Conservation (phyloP, 306 rosid species). For the Citrullus mucosospermus region DNA sequence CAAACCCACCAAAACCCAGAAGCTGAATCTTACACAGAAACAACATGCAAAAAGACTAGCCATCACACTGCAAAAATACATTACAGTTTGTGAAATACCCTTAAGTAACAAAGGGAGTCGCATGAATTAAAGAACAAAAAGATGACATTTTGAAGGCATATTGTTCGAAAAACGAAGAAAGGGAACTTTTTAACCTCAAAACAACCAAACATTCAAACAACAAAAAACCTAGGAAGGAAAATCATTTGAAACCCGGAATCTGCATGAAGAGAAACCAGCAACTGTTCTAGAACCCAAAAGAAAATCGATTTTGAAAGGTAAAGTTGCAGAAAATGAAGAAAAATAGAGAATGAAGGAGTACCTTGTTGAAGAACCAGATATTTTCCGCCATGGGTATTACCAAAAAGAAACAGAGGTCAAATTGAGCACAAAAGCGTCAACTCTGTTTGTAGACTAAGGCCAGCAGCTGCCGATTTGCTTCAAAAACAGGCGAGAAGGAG, state of each 20-base stretch:
- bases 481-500: not conserved
- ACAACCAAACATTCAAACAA: not conserved
- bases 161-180: not conserved
- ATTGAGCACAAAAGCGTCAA: not conserved
- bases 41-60: not conserved
- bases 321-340: not conserved
- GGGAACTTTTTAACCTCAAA: not conserved
- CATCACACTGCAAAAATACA: not conserved
- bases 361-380: constrained; percentile 63
- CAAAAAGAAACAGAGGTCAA: constrained; percentile 10
- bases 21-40: not conserved
- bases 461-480: not conserved
- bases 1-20: not conserved
- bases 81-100: not conserved
- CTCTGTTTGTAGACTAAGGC: not conserved
- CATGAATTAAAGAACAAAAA: not conserved
- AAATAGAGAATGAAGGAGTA: constrained; percentile 7
- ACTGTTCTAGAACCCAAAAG: constrained; percentile 14
- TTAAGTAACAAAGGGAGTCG: not conserved
- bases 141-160: not conserved
- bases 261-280: constrained; percentile 2
- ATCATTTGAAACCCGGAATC: not conserved
- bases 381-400: constrained; percentile 48
- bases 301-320: not conserved
- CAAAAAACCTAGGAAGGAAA: not conserved